Percentiles rank a stretch among this genome's conserved stretches.
phyloP scores from a whole-genome alignment of 345 rosid genomes.

The Euclidium syriacum region DNA sequence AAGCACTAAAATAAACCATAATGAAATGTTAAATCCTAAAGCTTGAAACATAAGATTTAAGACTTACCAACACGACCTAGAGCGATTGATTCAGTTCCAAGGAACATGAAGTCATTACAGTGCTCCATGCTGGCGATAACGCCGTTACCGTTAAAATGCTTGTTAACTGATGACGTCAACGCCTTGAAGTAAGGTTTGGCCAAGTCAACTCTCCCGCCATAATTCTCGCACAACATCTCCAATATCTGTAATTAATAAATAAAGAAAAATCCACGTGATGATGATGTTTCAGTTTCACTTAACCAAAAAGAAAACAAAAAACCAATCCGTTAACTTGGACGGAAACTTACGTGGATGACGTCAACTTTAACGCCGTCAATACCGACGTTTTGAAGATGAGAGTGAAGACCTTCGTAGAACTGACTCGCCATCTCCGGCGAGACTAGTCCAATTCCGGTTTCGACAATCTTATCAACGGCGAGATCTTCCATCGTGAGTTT shows the following conservation, averaged over 20 bases:
- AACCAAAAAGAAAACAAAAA: not conserved
- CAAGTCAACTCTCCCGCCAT: slow-evolving; percentile 91
- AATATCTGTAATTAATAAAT: slow-evolving; percentile 38
- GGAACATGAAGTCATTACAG: slow-evolving; percentile 97
- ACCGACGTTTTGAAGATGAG: slow-evolving; percentile 61
- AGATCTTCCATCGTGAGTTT: slow-evolving; percentile 80
- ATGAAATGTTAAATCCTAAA: too few relatives aligned
- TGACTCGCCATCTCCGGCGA: slow-evolving; percentile 63
- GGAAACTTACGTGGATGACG: slow-evolving; percentile 80
- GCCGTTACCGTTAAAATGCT: slow-evolving; percentile 88
- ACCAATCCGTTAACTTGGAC: not conserved
- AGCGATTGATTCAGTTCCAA: slow-evolving; percentile 88
- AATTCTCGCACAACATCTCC: slow-evolving; percentile 83
- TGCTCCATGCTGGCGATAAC: slow-evolving; percentile 99
- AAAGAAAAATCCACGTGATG: not conserved
- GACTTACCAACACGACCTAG: slow-evolving; percentile 95
- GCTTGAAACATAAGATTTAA: too few relatives aligned
- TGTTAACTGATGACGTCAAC: slow-evolving; percentile 64
- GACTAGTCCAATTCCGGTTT: slow-evolving; percentile 61
- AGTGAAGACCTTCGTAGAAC: slow-evolving; percentile 81
- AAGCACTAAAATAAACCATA: not conserved
- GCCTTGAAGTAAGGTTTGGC: slow-evolving; percentile 84
- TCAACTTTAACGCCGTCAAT: slow-evolving; percentile 98
- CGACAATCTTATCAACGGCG: slow-evolving; percentile 85
- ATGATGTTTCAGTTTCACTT: not conserved